Conservation (phyloP, 169 alveolate species). For the Plasmodium coatneyi region DNA sequence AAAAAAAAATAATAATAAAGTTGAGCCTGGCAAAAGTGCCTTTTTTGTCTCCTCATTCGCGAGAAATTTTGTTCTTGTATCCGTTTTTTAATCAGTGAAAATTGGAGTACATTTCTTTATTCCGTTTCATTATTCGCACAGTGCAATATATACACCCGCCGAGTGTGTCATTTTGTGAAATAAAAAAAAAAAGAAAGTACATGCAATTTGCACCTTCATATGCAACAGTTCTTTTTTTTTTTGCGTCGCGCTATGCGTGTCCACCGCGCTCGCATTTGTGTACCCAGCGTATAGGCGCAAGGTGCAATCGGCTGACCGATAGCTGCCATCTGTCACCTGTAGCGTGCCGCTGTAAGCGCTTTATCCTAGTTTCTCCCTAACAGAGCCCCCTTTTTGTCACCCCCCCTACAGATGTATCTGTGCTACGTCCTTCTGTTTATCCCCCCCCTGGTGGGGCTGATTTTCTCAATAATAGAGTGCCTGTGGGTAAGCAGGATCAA, state of each 20-base stretch:
- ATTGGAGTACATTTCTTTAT: not conserved
- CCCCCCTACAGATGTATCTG: slow-evolving; percentile 27
- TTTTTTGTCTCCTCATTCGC: not conserved
- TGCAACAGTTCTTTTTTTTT: not conserved
- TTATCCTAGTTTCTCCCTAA: not conserved
- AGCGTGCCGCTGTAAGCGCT: not conserved
- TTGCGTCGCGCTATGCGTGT: not conserved
- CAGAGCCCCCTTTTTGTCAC: not conserved
- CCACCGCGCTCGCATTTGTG: not conserved
- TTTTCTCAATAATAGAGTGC: slow-evolving; percentile 58
- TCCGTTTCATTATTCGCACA: not conserved
- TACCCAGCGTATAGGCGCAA: not conserved
- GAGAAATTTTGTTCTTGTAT: not conserved
- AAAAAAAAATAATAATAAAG: too few relatives aligned
- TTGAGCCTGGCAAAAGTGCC: not conserved
- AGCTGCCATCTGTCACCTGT: not conserved
- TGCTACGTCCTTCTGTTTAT: slow-evolving; percentile 19
- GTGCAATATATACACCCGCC: not conserved
- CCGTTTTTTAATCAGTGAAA: not conserved
- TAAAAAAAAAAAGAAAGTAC: not conserved
- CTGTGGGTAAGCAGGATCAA: slow-evolving; percentile 50
- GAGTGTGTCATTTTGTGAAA: not conserved
- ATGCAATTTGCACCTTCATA: not conserved
- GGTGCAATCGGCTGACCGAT: not conserved
- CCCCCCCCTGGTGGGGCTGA: slow-evolving; percentile 68